Evolutionary conservation across 306 rosid genomes (phyloP), one percentile per base, ranked within the genome.

Genomic region (Elaeagnus macrophylla): DNA sequence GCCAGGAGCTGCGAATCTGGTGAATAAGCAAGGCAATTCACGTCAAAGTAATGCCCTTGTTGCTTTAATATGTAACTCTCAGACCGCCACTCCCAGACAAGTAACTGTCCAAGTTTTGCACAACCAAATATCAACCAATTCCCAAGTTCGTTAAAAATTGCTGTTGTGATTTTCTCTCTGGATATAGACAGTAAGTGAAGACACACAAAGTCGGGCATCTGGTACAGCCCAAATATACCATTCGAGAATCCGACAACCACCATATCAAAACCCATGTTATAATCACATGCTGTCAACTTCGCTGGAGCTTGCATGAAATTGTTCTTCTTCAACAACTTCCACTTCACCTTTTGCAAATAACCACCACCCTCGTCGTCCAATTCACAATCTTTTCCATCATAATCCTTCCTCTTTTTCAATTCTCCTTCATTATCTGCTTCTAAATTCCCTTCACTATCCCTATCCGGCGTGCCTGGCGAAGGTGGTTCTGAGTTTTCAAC

Each of bases 31-130:
- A 90, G 65, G 47, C 86, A 79, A 58, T 90, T 90, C 11, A 86
- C 95, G 72, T 90, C 97, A 66, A 87, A 91, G 64, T 77, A 91
- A 67, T 91, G 99, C n/a, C 99, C 99, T 74, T 87, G 99, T 74
- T 91, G 99, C 77, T 87, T 91, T 83, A 84, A 68, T 62, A 82
- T 85, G 68, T 91, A 87, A 61, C 93, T 91, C 75, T 84, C 93
- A 0, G 96, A 87, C 57, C 91, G 68, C 99, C 99, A 91, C 62
- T 87, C 96, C 95, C 99, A 91, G 69, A 91, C 96, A 13, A 91
- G 89, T 61, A 91, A 68, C 82, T 86, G 96, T 13, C 99, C 99
- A 14, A 91, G 80, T 59, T 80, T 87, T 0, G 93, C 96, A 44
- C 99, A 91, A 46, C 99, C 96, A 59, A 91, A 80, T 0, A 81